Evolutionary conservation across 148 eudicot species (phyloP).

Genomic region (Rhododendron williamsianum): DNA sequence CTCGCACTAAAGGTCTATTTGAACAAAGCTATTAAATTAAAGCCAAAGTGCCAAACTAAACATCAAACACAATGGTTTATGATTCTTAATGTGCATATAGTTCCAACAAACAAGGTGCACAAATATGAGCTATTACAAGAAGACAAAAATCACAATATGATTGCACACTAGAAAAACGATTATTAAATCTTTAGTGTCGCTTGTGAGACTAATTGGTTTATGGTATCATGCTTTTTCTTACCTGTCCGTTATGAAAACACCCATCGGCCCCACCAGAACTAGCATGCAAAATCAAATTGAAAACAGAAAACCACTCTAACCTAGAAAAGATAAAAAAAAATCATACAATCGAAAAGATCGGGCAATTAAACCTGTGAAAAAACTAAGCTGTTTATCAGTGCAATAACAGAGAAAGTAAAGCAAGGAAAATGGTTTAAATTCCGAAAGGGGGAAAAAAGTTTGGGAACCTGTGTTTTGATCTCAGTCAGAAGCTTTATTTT

Average conservation of each 20-base stretch:
- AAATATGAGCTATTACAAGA: neutral
- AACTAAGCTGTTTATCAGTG: neutral
- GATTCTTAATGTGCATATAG: neutral
- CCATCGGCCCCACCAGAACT: neutral
- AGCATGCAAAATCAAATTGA: neutral
- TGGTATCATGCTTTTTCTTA: neutral
- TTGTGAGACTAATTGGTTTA: neutral
- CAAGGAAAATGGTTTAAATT: neutral
- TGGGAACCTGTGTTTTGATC: conserved; percentile 70
- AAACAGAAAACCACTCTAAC: neutral
- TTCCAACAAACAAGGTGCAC: neutral
- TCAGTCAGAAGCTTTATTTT: conserved; percentile 68
- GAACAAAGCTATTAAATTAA: neutral
- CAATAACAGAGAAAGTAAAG: conserved; percentile 3
- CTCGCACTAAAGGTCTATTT: neutral
- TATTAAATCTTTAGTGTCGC: neutral
- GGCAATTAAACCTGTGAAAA: neutral
- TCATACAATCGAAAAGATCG: neutral
- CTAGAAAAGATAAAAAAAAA: neutral
- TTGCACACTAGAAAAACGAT: neutral
- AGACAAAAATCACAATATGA: neutral
- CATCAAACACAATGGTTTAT: neutral
- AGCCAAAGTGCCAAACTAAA: neutral
- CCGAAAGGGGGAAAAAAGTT: neutral
- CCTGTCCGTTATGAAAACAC: neutral